Base-by-base conservation (phyloP, 169 alveolate genomes). In the Pseudocohnilembus persalinus region DNA sequence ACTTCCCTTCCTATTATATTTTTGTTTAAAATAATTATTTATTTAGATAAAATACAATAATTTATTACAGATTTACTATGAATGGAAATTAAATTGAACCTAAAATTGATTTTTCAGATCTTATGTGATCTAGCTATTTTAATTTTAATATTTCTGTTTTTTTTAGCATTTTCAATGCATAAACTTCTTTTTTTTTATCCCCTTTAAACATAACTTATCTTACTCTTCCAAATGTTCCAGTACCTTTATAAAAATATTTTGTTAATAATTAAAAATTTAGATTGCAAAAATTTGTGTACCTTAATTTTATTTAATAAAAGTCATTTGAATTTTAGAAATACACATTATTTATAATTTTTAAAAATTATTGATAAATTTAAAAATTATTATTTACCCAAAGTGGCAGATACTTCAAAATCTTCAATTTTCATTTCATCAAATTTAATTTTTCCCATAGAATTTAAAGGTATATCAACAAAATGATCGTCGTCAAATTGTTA, bases 61-160 rank as follows among this genome's bases (percentile, higher is more conserved):
- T 0, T 65, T 95, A 93, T 80, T 85, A 87, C 96, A 95, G 94
- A 89, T 97, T 92, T 73, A 98, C 99, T 34, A 98, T 96, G 92
- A 98, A 99, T 0, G 99, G 99, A 83, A 97, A 99, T 64, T 94
- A 96, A 1, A 99, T 96, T 76, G 94, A 90, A 63, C 93, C 89
- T 63, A 99, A 96, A 35, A 99, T 97, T 75, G 94, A 92, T 92
- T 97, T 97, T 94, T 99, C 99, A 34, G 98, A 94, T 88, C 96
- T 96, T 73, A 98, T 98, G 93, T 98, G 99, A 72, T 97, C 99
- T 0, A 98, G 93, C 74, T 90, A 88, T 83, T 90, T 94, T 76
- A 89, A 31, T 63, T 95, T 82, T 35, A 95, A 82, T 30, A 92
- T 88, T 81, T 95, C 96, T 6, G 93, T 86, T 83, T 95, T 95